Conservation (phyloP, 345 rosid species). For the Gossypium raimondii region DNA sequence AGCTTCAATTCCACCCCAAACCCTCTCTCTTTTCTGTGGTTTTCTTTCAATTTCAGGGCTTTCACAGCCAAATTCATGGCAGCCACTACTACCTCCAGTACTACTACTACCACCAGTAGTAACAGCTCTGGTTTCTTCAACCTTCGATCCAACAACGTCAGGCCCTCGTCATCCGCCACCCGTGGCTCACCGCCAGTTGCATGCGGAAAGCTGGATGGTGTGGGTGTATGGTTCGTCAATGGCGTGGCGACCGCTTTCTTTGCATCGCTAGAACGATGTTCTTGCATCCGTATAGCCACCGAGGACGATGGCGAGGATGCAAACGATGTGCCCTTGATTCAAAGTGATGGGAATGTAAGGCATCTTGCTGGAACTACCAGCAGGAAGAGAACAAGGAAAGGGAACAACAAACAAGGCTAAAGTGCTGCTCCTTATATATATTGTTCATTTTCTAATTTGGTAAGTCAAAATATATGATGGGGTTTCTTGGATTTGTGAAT, state of each 20-base stretch:
- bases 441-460: constrained; percentile 5
- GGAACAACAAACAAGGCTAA: constrained; percentile 25
- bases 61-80: constrained; percentile 32
- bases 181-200: constrained; percentile 33
- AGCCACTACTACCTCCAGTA: constrained; percentile 35
- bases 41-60: neutral
- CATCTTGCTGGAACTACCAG: constrained; percentile 17
- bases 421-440: neutral
- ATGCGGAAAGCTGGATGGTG: constrained; percentile 52
- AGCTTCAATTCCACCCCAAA: neutral
- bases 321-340: constrained; percentile 50
- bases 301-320: constrained; percentile 49
- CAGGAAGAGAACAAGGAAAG: constrained; percentile 32
- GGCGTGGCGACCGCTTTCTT: constrained; percentile 55
- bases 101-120: neutral
- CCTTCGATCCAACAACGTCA: constrained; percentile 29
- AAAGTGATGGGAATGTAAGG: constrained; percentile 34
- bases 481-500: neutral
- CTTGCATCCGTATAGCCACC: constrained; percentile 58
- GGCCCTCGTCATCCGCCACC: constrained; percentile 16
- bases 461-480: constrained; percentile 2
- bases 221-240: constrained; percentile 60
- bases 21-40: neutral
- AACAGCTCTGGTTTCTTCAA: constrained; percentile 32
- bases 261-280: constrained; percentile 54